Evolutionary conservation across 2,329 filamentous ascomycete genomes (phyloP).

Genomic region (Thielaviopsis ethacetica): DNA sequence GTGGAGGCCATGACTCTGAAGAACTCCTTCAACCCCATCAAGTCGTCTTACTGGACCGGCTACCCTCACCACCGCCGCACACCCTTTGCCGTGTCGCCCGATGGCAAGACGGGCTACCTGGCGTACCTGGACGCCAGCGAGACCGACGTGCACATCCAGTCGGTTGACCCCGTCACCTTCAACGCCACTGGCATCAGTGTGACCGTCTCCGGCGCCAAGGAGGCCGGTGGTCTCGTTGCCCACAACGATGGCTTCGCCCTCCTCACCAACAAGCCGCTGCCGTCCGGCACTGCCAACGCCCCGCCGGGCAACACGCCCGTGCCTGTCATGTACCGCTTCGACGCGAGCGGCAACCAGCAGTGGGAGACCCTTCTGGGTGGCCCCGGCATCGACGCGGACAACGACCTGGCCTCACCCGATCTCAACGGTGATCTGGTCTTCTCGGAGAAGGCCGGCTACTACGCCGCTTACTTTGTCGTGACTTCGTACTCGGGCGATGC

Average conservation of each 20-base stretch:
- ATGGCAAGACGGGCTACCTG: constrained; percentile 40
- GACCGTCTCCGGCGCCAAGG: constrained; percentile 36
- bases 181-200: constrained; percentile 33
- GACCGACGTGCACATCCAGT: constrained; percentile 39
- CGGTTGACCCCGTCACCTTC: constrained; percentile 37
- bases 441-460: constrained; percentile 36
- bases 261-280: constrained; percentile 39
- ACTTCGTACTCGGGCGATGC: constrained; percentile 38
- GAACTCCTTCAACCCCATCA: constrained; percentile 37
- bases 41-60: constrained; percentile 44
- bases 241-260: constrained; percentile 50
- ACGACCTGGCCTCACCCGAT: constrained; percentile 37
- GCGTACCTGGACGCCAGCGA: constrained; percentile 42
- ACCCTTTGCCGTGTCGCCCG: constrained; percentile 44
- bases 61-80: constrained; percentile 45
- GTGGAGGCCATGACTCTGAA: constrained; percentile 31
- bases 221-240: constrained; percentile 43
- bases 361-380: constrained; percentile 45
- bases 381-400: constrained; percentile 30
- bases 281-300: constrained; percentile 31
- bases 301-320: constrained; percentile 23
- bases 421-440: constrained; percentile 47
- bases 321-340: constrained; percentile 40
- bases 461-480: constrained; percentile 46
- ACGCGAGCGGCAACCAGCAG: constrained; percentile 32